Evolutionary conservation across 176 grass and related monocot genomes (phyloP), one percentile per base, ranked within the genome.

Genomic region (Musa troglodytarum): DNA sequence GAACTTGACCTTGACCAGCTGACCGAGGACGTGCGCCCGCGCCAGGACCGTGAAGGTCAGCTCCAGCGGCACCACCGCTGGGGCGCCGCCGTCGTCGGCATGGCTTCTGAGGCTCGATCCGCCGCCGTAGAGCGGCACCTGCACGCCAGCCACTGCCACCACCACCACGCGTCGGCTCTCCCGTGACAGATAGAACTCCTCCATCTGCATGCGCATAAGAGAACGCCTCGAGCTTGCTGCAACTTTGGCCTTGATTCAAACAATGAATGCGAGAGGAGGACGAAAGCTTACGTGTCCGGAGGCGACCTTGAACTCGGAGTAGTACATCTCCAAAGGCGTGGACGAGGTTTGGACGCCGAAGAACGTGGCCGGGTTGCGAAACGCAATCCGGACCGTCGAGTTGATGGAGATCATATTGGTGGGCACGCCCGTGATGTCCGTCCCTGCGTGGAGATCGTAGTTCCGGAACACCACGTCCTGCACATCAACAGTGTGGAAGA

Each of bases 401-500:
- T 94, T 94, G 25, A 94, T 73, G 0, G 86, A 87, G 84, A 99
- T 87, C 90, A 99, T 99, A 86, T 91, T 89, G 2, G 95, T 99
- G 20, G 95, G 95, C 13, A 99, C 95, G 34, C 95, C 95, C 26
- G 95, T 94, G 76, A 87, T 82, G 85, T 99, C 95, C 86, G 87
- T 99, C 28, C 95, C 95, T n/a, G 90, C 88, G 70, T 99, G 95
- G 82, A 99, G 89, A 70, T 99, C 83, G 78, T 94, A 99, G 82
- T 82, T 83, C 82, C 94, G 90, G 82, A 99, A 94, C 62, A 89
- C 84, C 86, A 99, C 90, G 74, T 82, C 91, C 95, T 94, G 84
- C 78, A 16, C 0, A 34, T 34, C 34, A 34, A 34, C 3, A 34
- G 34, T 34, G 34, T 34, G 34, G 34, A 34, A 34, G 34, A 34